Evolutionary conservation across 495 filamentous ascomycete species (phyloP), one percentile per base, ranked within the genome.

Genomic region (Hyaloscypha hepaticicola): DNA sequence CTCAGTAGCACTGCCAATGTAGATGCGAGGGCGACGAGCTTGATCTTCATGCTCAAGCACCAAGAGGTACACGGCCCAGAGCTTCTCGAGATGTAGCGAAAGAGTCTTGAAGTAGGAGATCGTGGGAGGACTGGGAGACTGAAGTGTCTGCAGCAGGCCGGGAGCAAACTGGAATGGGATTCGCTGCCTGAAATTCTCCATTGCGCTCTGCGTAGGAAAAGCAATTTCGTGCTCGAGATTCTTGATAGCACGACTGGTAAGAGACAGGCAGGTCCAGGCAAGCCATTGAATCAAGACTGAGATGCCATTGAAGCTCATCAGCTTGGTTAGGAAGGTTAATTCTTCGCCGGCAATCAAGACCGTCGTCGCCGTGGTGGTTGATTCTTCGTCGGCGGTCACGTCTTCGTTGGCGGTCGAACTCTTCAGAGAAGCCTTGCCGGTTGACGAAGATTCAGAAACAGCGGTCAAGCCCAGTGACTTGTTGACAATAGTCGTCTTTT

Each of bases 221-320:
- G 52, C 48, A 27, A n/a, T 29, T 34, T 50, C 48, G 25, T 14
- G 52, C 16, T 28, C 59, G 12, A 16, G 22, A 45, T 31, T 61
- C 26, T 61, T 61, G 24, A 61, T 9, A 50, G 38, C 45, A 29
- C 14, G 14, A 16, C 19, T 27, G 38, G 59, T 61, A 27, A 61
- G 59, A 61, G 59, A 51, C 38, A 61, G 59, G 24, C 38, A 61
- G 45, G 59, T n/a, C 59, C 59, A 61, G 24, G 45, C 45, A 19
- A 61, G 22, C 59, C 24, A 53, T 25, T 51, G 14, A 16, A 61
- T 26, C 27, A 51, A 61, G 28, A 45, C 58, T 24, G 58, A 38
- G 34, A 60, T 45, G 24, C 48, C 38, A 34, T 27, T n/a, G n/a
- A n/a, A n/a, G n/a, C n/a, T n/a, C n/a, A n/a, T n/a, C n/a, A n/a